phyloP scores from a whole-genome alignment of 805 yeast genomes.

The Sugiyamaella valdiviana region DNA sequence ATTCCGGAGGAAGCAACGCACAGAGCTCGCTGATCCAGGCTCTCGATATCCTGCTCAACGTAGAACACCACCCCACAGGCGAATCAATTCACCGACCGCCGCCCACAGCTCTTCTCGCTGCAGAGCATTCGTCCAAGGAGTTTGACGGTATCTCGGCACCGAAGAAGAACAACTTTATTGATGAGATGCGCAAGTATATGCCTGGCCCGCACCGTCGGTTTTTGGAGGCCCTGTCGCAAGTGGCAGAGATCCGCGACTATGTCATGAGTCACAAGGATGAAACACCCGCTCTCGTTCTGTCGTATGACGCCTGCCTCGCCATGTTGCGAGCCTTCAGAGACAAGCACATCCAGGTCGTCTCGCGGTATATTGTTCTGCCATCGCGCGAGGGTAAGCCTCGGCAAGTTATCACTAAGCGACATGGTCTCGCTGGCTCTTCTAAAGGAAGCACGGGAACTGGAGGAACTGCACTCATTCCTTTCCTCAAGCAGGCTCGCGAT shows the following conservation, averaged over 20 bases:
- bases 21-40: slow-evolving; percentile 87
- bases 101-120: slow-evolving; percentile 9
- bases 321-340: slow-evolving; percentile 85
- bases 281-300: slow-evolving; percentile 52
- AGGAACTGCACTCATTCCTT: slow-evolving; percentile 86
- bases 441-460: slow-evolving; percentile 80
- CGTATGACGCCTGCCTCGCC: slow-evolving; percentile 85
- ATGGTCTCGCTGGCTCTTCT: slow-evolving; percentile 41
- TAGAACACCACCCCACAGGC: slow-evolving; percentile 77
- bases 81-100: slow-evolving; percentile 33
- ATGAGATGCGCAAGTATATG: slow-evolving; percentile 85
- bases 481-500: slow-evolving; percentile 90
- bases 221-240: slow-evolving; percentile 51
- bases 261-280: slow-evolving; percentile 41
- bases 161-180: slow-evolving; percentile 51
- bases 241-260: slow-evolving; percentile 56
- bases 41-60: slow-evolving; percentile 67
- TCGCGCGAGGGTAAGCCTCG: slow-evolving; percentile 46
- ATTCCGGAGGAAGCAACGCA: slow-evolving; percentile 91
- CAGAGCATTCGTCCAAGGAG: slow-evolving; percentile 20
- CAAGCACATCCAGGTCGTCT: slow-evolving; percentile 87
- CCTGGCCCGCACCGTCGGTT: slow-evolving; percentile 80
- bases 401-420: slow-evolving; percentile 49
- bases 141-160: slow-evolving; percentile 12
- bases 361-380: slow-evolving; percentile 77